These are phyloP conservation scores for Paralagenidium karlingii DNA, from an alignment of 352 stramenopile species.

Conservation along the genomic window DNA sequence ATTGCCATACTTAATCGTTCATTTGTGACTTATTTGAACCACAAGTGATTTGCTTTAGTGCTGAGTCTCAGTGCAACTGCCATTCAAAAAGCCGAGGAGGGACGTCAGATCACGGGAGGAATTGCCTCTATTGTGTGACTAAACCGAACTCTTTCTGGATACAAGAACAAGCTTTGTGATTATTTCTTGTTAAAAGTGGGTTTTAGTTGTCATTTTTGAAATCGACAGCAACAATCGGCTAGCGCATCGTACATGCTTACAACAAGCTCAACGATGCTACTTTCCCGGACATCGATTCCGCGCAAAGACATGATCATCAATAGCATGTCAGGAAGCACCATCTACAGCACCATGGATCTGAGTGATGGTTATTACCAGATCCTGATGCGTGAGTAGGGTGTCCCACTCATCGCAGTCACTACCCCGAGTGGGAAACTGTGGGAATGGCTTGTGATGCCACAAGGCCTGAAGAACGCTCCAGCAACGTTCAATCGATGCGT, in stretches of 20 bases:
- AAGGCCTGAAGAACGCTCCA: constrained; percentile 12
- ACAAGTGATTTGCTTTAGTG: too few relatives aligned
- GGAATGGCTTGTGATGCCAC: constrained; percentile 1
- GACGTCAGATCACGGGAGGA: too few relatives aligned
- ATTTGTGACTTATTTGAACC: too few relatives aligned
- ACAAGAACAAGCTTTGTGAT: too few relatives aligned
- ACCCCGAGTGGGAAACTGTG: neutral
- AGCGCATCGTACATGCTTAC: constrained; percentile 3
- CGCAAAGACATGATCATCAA: neutral
- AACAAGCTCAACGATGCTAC: constrained; percentile 2
- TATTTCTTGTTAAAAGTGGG: too few relatives aligned
- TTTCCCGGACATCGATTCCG: neutral
- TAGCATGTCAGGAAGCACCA: neutral
- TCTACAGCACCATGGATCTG: neutral
- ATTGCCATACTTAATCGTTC: too few relatives aligned
- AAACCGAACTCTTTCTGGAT: too few relatives aligned
- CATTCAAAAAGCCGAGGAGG: too few relatives aligned
- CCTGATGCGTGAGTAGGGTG: neutral
- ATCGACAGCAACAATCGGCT: too few relatives aligned
- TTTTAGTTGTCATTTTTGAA: too few relatives aligned
- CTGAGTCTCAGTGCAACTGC: too few relatives aligned
- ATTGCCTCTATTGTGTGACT: too few relatives aligned
- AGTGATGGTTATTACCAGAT: neutral
- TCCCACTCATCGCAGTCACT: neutral
- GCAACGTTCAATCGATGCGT: constrained; percentile 23